These are phyloP conservation scores for Tremella fuciformis DNA, from an alignment of 768 basidiomycete genomes.

Conservation along the genomic window DNA sequence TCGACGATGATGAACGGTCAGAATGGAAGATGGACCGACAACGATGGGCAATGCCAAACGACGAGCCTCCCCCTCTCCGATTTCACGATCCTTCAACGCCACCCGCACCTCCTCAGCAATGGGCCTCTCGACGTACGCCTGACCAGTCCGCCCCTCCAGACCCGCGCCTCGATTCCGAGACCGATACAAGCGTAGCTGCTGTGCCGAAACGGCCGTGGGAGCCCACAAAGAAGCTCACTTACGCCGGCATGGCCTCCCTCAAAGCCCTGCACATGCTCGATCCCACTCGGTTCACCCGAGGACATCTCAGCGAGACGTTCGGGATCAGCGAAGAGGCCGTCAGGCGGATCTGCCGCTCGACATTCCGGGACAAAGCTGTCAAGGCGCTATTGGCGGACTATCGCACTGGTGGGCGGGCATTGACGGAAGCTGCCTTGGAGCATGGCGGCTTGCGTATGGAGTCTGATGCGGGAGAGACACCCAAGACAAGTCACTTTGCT, in stretches of 20 bases:
- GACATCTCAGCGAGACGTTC: conserved; percentile 71
- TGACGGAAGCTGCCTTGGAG: neutral
- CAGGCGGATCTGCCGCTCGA: conserved; percentile 65
- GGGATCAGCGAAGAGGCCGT: conserved; percentile 78
- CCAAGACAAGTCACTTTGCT: too few species aligned
- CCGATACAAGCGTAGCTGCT: neutral
- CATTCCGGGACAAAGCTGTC: conserved; percentile 7
- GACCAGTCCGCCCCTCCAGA: too few species aligned
- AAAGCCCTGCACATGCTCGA: conserved; percentile 66
- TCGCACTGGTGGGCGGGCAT: neutral
- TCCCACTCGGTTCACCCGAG: conserved; percentile 64
- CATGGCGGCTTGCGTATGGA: neutral
- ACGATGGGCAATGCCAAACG: too few species aligned
- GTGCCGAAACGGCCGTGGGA: conserved; percentile 56
- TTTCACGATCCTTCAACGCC: too few species aligned
- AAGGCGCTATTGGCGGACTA: neutral
- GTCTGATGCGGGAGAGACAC: neutral
- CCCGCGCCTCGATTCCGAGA: too few species aligned
- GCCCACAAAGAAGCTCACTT: conserved; percentile 74
- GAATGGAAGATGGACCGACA: too few species aligned
- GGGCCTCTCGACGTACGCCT: too few species aligned
- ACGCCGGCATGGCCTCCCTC: conserved; percentile 78
- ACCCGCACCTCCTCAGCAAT: too few species aligned
- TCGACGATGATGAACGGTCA: too few species aligned
- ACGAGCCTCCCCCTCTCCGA: too few species aligned